Evolutionary conservation across 176 grass and related monocot genomes (phyloP), one percentile per base, ranked within the genome.

Genomic region (Musa troglodytarum): DNA sequence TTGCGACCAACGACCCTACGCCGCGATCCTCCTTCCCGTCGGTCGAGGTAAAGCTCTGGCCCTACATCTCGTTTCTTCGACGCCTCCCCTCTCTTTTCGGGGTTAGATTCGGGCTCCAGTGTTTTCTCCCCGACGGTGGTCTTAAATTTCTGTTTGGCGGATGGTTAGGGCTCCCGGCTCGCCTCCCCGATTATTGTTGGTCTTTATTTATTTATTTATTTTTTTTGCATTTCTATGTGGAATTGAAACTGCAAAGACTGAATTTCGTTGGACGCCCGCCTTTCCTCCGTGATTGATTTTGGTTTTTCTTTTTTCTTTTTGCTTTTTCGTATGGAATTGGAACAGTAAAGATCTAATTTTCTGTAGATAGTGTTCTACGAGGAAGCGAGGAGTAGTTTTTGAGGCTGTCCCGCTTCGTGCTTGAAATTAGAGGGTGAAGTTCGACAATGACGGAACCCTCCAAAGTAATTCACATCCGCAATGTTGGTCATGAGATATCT

Each of bases 391-490:
- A n/a, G 15, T 15, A 61, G 34, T 61, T n/a, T 7, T 61, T 61
- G 57, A 61, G 57, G 57, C 34, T 61, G n/a, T 51, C 19, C 50
- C 29, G 19, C 50, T 51, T 49, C 71, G 24, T 51, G 52, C 2
- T 73, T 28, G 72, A 28, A 19, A 62, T 12, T 26, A 57, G 51
- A 56, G 53, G 72, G 23, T 19, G 11, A 70, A 50, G 53, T 29
- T 23, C 76, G 72, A 93, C 75, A 77, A 99, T 99, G 95, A 78
- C 88, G 78, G 95, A 94, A 70, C 82, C 88, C n/a, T 99, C 95
- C 13, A 99, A 99, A 74, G 95, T 94, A 11, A 99, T 99, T 83
- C 95, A 99, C 77, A 84, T 99, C 74, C 84, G 95, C 24, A 99
- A 99, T 82, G 95, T 99, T 0, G 95, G 95, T 1, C 90, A 94